These are phyloP conservation scores for Anaeramoeba ignava DNA, from an alignment of 78 protist species.

Conservation along the genomic window DNA sequence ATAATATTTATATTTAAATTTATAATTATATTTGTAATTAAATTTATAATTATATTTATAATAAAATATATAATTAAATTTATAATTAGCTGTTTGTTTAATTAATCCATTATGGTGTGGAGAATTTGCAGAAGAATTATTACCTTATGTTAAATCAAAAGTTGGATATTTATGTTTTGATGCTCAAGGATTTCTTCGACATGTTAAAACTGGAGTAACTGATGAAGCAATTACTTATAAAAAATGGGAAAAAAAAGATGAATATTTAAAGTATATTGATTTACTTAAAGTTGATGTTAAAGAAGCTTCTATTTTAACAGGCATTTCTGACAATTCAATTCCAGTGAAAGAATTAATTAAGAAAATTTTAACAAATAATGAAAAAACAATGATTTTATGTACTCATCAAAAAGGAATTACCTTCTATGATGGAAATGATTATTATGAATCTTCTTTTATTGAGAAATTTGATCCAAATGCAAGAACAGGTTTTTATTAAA, in stretches of 20 bases:
- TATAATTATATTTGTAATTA: too few relatives aligned
- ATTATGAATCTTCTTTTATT: neutral
- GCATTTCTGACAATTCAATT: neutral
- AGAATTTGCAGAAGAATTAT: neutral
- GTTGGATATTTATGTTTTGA: neutral
- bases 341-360: neutral
- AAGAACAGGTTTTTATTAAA: conserved; percentile 2
- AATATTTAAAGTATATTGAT: neutral
- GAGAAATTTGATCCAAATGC: neutral
- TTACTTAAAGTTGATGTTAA: neutral
- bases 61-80: too few relatives aligned
- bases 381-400: neutral
- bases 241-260: neutral
- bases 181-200: neutral
- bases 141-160: neutral
- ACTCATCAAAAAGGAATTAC: neutral
- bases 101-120: neutral
- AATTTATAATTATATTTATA: too few relatives aligned
- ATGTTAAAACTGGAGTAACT: neutral
- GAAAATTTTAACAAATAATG: too few relatives aligned
- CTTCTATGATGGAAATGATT: neutral
- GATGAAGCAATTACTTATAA: neutral
- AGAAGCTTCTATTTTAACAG: neutral
- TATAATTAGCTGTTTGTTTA: too few relatives aligned
- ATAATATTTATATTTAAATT: too few relatives aligned